Evolutionary conservation across 2,329 filamentous ascomycete species (phyloP).

Genomic region (Aureobasidium sp.): DNA sequence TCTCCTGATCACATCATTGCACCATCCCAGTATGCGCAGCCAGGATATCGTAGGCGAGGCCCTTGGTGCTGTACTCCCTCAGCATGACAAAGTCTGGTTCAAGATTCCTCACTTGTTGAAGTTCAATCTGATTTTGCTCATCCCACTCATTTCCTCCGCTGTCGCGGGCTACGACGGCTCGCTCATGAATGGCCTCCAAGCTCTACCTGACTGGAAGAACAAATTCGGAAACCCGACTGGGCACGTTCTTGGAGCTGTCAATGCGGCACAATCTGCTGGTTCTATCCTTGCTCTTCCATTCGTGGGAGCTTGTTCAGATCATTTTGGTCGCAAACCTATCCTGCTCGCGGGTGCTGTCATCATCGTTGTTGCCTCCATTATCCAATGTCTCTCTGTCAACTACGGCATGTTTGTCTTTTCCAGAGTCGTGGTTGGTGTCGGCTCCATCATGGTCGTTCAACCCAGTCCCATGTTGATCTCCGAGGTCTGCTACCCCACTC

Average conservation of each 20-base stretch:
- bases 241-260: constrained; percentile 43
- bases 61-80: constrained; percentile 45
- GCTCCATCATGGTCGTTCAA: constrained; percentile 37
- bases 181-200: constrained; percentile 53
- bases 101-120: constrained; percentile 46
- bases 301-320: constrained; percentile 43
- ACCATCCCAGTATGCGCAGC: constrained; percentile 31
- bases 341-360: constrained; percentile 41
- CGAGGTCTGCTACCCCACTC: constrained; percentile 49
- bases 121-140: constrained; percentile 50
- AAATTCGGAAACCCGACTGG: constrained; percentile 46
- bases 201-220: constrained; percentile 44
- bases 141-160: constrained; percentile 49
- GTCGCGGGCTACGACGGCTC: constrained; percentile 54
- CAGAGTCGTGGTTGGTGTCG: constrained; percentile 42
- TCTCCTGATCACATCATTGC: too few species aligned
- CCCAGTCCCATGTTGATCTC: constrained; percentile 38
- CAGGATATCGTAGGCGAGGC: constrained; percentile 34
- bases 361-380: constrained; percentile 37
- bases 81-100: constrained; percentile 48
- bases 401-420: constrained; percentile 39
- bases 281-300: constrained; percentile 43
- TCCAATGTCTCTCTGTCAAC: constrained; percentile 34
- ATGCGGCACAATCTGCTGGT: constrained; percentile 43
- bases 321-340: constrained; percentile 45